phyloP scores from a whole-genome alignment of 78 protist species.

The Trichosphaerium sp. region DNA sequence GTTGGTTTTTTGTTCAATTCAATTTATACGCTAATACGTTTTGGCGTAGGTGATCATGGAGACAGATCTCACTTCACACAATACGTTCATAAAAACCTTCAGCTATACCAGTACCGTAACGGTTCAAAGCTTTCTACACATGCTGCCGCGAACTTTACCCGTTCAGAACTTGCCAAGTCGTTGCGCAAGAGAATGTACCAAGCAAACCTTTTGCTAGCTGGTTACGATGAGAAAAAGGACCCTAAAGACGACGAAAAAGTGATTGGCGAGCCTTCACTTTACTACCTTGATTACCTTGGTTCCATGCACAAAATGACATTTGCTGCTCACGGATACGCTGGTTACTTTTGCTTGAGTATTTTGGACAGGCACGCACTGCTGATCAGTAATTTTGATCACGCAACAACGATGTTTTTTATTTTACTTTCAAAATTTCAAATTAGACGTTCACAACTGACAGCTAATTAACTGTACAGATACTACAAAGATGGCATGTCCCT shows the following conservation, averaged over 20 bases:
- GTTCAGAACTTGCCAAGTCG: slow-evolving; percentile 45
- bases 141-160: slow-evolving; percentile 44
- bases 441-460: too few species aligned
- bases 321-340: slow-evolving; percentile 68
- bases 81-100: slow-evolving; percentile 37
- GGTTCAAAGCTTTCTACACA: slow-evolving; percentile 42
- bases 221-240: slow-evolving; percentile 37
- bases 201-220: slow-evolving; percentile 54
- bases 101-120: slow-evolving; percentile 36
- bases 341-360: slow-evolving; percentile 37
- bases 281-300: slow-evolving; percentile 57
- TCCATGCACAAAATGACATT: slow-evolving; percentile 40
- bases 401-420: too few species aligned
- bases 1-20: not conserved
- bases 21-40: too few species aligned
- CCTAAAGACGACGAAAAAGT: too few species aligned
- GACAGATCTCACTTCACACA: slow-evolving; percentile 53
- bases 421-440: too few species aligned
- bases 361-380: slow-evolving; percentile 57
- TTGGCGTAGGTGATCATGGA: slow-evolving; percentile 61
- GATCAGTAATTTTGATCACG: too few species aligned
- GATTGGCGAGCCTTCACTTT: slow-evolving; percentile 36
- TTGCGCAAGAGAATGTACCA: slow-evolving; percentile 47
- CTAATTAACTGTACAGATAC: too few species aligned
- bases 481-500: slow-evolving; percentile 17